These are phyloP conservation scores for Otatea glauca DNA, from an alignment of 176 grass and related monocot genomes.

Conservation along the genomic window DNA sequence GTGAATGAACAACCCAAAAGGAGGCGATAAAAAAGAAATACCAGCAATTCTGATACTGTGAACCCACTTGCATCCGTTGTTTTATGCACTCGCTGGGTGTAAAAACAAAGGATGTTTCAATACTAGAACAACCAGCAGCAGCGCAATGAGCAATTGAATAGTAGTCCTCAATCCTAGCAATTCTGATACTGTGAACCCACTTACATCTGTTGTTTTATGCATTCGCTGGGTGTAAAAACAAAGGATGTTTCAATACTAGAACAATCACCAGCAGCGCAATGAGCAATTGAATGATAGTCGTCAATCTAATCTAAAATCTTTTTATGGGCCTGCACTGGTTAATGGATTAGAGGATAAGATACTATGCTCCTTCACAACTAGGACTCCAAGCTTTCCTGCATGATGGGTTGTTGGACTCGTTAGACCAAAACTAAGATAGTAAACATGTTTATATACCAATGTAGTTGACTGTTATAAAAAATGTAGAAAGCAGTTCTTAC, in stretches of 20 bases:
- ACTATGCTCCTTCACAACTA: too few relatives aligned
- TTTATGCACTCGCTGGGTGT: conserved; percentile 98
- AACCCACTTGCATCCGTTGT: conserved; percentile 96
- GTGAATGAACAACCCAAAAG: conserved; percentile 10
- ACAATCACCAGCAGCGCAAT: conserved; percentile 88
- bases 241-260: conserved; percentile 96
- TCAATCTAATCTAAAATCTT: too few relatives aligned
- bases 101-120: conserved; percentile 95
- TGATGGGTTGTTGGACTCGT: too few relatives aligned
- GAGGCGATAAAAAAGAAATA: conserved; percentile 41
- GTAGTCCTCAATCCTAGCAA: conserved; percentile 84
- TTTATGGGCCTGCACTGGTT: too few relatives aligned
- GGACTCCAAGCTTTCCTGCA: too few relatives aligned
- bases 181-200: conserved; percentile 81
- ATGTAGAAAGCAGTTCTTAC: too few relatives aligned
- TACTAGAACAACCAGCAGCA: conserved; percentile 89
- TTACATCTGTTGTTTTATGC: conserved; percentile 99
- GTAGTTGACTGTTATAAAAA: too few relatives aligned
- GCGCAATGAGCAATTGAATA: conserved; percentile 83
- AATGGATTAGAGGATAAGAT: too few relatives aligned
- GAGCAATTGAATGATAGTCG: conserved; percentile 80
- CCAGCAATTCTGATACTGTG: conserved; percentile 85
- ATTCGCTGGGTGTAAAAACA: conserved; percentile 95
- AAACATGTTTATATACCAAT: too few relatives aligned
- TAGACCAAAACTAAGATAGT: too few relatives aligned